Conservation (phyloP, 495 filamentous ascomycete genomes). For the Penicillium silybi region DNA sequence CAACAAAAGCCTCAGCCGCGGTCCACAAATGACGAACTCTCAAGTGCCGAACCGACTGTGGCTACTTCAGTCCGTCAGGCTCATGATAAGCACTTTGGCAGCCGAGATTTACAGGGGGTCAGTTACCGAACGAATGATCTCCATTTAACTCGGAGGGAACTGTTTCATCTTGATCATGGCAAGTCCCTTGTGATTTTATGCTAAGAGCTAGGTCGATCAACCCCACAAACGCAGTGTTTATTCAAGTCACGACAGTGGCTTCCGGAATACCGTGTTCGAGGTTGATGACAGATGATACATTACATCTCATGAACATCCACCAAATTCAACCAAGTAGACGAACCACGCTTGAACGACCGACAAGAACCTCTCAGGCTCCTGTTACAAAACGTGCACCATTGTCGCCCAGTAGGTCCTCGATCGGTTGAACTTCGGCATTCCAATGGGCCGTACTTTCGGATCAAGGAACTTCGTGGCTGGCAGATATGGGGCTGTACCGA, state of each 20-base stretch:
- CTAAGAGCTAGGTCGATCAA: not conserved
- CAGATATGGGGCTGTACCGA: too few species aligned
- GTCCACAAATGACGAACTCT: slow-evolving; percentile 1
- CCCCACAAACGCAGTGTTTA: not conserved
- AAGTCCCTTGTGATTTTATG: not conserved
- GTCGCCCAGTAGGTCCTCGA: too few species aligned
- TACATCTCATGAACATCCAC: not conserved
- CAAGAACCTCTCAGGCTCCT: too few species aligned
- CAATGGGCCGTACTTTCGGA: too few species aligned
- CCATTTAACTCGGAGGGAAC: not conserved
- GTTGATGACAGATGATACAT: not conserved
- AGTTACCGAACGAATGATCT: not conserved
- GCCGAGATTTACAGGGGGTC: not conserved
- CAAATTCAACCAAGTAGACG: not conserved
- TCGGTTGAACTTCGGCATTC: too few species aligned
- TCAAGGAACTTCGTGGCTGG: too few species aligned
- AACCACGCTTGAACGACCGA: too few species aligned
- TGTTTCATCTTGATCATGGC: not conserved
- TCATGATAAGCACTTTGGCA: not conserved
- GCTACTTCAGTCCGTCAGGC: not conserved
- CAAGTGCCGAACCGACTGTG: slow-evolving; percentile 2
- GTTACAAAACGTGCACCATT: too few species aligned
- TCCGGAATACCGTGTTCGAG: not conserved
- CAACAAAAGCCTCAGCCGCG: not conserved
- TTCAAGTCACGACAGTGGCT: not conserved